phyloP scores from a whole-genome alignment of 2,329 filamentous ascomycete genomes.

The Alternaria gansuensis region DNA sequence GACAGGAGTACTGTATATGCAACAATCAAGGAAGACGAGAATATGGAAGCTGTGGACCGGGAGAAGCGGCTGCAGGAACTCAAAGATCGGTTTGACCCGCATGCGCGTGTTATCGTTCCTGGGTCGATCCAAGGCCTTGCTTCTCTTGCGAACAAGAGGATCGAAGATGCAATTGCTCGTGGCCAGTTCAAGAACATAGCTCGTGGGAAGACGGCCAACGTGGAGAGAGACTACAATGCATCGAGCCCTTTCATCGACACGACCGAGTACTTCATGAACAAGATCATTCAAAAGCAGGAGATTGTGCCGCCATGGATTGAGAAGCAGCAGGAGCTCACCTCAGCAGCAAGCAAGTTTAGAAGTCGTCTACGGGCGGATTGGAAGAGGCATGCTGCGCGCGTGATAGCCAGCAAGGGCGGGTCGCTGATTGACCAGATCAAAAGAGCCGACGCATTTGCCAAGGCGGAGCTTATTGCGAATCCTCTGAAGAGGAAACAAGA shows the following conservation, averaged over 20 bases:
- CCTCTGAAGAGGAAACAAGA: slow-evolving; percentile 60
- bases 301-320: slow-evolving; percentile 98
- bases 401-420: slow-evolving; percentile 81
- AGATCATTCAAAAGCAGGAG: slow-evolving; percentile 96
- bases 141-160: slow-evolving; percentile 86
- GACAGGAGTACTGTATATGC: slow-evolving; percentile 67
- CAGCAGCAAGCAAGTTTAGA: slow-evolving; percentile 74
- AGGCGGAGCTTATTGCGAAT: slow-evolving; percentile 74
- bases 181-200: slow-evolving; percentile 88
- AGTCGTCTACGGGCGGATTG: slow-evolving; percentile 80
- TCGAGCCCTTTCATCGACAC: slow-evolving; percentile 93
- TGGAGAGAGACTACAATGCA: slow-evolving; percentile 83
- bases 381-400: slow-evolving; percentile 80
- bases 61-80: slow-evolving; percentile 77
- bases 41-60: slow-evolving; percentile 74
- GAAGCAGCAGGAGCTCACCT: slow-evolving; percentile 89
- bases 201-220: slow-evolving; percentile 72
- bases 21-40: slow-evolving; percentile 60
- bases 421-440: slow-evolving; percentile 75
- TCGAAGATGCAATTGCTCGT: slow-evolving; percentile 90
- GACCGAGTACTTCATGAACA: slow-evolving; percentile 98
- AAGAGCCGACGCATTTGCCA: slow-evolving; percentile 76
- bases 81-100: slow-evolving; percentile 80
- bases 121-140: slow-evolving; percentile 79
- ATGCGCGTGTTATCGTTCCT: slow-evolving; percentile 76